Evolutionary conservation across 352 stramenopile species (phyloP), one percentile per base, ranked within the genome.

Genomic region (Phytophthora uliginosa): DNA sequence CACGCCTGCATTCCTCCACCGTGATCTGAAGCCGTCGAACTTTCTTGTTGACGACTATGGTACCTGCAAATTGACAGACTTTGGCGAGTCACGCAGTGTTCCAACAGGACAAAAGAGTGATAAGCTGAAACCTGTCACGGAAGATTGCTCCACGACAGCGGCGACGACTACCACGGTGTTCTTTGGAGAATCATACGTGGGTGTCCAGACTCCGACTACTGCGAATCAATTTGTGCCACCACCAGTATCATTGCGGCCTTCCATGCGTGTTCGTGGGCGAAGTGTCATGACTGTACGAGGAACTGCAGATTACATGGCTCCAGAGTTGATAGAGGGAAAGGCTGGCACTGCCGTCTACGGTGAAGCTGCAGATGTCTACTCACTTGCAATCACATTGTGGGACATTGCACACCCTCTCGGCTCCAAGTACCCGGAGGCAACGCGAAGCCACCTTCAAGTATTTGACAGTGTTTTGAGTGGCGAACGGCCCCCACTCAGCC

Each of bases 241-340:
- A 12, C 61, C 69, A 3, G 22, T 69, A 31, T 59, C 65, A 1
- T 18, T 78, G 50, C 63, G 74, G 33, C 73, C 73, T 15, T 80
- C 73, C 15, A 67, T 80, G 73, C 63, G 74, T 62, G 74, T 66
- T 70, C 74, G 74, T 48, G 74, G 70, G 18, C 69, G 66, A 40
- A 83, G 55, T 62, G 66, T 65, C 2, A 93, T 95, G 88, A 94
- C 88, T 18, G 84, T 95, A n/a, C 76, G 78, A 15, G 85, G 88
- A n/a, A 94, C 84, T 6, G 82, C 79, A 22, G 88, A 95, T 54
- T 95, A 94, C 73, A 95, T 95, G 88, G 86, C 88, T 3, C 88
- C 86, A 13, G 88, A 95, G 72, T 33, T 95, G 28, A 95, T 95
- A 36, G 73, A 90, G 8, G 84, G 88, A 66, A 92, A 89, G 50